These are phyloP conservation scores for Picochlorum costavermella DNA, from an alignment of 139 green algal genomes.

Conservation along the genomic window DNA sequence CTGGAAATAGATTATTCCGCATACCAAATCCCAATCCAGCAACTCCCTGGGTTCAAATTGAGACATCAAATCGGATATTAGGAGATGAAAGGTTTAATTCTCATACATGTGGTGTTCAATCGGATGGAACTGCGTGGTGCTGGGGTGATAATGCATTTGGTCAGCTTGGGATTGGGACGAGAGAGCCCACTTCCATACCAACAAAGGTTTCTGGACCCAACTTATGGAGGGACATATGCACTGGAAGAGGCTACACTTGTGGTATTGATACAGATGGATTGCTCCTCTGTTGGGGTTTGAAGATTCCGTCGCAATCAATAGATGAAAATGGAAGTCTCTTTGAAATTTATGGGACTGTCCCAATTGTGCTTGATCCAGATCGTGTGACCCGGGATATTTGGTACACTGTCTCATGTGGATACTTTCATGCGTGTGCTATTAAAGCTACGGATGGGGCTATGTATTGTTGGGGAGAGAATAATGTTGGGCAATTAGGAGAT, in stretches of 20 bases:
- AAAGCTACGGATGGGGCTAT: not conserved
- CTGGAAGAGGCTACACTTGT: not conserved
- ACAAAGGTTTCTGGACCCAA: not conserved
- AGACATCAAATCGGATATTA: not conserved
- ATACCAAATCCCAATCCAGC: not conserved
- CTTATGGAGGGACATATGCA: not conserved
- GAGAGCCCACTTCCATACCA: not conserved
- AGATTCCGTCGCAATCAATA: not conserved
- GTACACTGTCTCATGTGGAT: not conserved
- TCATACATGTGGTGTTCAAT: constrained; percentile 1
- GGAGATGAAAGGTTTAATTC: not conserved
- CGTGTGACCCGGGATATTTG: not conserved
- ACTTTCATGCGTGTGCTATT: not conserved
- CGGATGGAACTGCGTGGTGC: constrained; percentile 1
- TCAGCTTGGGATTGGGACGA: not conserved
- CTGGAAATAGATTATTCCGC: not conserved
- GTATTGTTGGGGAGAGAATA: constrained; percentile 5
- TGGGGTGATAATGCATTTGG: constrained; percentile 3
- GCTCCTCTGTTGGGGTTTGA: not conserved
- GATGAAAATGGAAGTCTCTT: not conserved
- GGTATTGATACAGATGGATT: constrained; percentile 1
- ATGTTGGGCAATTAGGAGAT: constrained; percentile 1
- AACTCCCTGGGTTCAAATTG: not conserved
- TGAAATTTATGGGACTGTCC: not conserved
- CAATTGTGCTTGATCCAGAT: not conserved